A percentile compares a stretch with the other conserved stretches of the same genome.
Conservation (phyloP, 352 stramenopile species). For the Globisporangium cystogenes region DNA sequence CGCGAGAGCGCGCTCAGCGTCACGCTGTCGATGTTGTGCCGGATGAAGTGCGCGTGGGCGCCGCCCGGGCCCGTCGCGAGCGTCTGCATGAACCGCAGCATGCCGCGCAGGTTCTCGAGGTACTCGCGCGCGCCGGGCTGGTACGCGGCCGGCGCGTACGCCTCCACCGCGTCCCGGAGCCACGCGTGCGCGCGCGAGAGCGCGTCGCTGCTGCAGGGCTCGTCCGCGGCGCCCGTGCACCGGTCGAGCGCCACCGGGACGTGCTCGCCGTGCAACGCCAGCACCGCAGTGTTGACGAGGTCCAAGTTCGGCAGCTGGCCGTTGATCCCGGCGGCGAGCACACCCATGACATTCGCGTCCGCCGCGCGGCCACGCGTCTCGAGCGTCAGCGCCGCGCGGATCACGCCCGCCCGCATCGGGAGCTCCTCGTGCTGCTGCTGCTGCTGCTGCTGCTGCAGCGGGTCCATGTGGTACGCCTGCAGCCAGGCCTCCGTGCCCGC, state of each 20-base stretch:
- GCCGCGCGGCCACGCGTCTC: conserved; percentile 35
- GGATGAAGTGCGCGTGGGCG: conserved; percentile 71
- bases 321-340: conserved; percentile 73
- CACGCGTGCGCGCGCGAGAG: conserved; percentile 7
- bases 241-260: conserved; percentile 51
- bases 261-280: conserved; percentile 34
- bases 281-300: conserved; percentile 75
- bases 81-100: conserved; percentile 82
- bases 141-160: conserved; percentile 11
- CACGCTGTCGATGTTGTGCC: conserved; percentile 85
- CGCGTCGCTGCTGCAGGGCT: conserved; percentile 8
- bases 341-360: conserved; percentile 28
- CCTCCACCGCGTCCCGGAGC: conserved; percentile 1
- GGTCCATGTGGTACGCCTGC: conserved; percentile 61
- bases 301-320: conserved; percentile 85
- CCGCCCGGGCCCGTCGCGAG: conserved; percentile 56
- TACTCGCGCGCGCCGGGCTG: conserved; percentile 30
- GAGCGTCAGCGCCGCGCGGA: conserved; percentile 71
- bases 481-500: conserved; percentile 70
- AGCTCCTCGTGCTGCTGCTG: conserved; percentile 24
- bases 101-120: conserved; percentile 43
- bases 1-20: conserved; percentile 37
- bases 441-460: conserved; percentile 19
- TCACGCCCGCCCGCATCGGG: conserved; percentile 67
- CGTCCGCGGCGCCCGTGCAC: conserved; percentile 18